Base-by-base conservation (phyloP, 2,329 filamentous ascomycete genomes). In the Neofusicoccum laricinum region DNA sequence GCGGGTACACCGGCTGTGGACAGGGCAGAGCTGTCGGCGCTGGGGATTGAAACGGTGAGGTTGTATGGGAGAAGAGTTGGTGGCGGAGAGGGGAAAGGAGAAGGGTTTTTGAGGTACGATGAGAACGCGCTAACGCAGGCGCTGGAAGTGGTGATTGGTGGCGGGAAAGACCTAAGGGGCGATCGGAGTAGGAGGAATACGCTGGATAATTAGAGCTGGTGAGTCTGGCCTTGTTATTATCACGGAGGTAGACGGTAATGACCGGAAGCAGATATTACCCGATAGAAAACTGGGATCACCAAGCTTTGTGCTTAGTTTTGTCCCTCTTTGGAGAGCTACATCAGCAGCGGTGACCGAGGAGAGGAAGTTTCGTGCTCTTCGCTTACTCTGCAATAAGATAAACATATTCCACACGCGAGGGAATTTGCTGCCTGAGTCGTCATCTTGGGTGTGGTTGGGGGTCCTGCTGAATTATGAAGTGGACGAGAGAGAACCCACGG, bases 41-140 rank as follows among this genome's bases (percentile, higher is more conserved):
- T 93, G 67, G 93, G 93, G 0, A 91, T 98, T 45, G 89, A 93
- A 70, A 88, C 88, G 15, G 85, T 96, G 14, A 84, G 88, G 63
- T 80, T 96, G 0, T 94, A 95, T 73, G 93, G 92, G 2, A 84
- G 89, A 40, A 87, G 82, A 66, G 80, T 81, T 30, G 83, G 83
- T 49, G 83, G 82, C 7, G n/a, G 38, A 14, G 53, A 30, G 21
- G 53, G 38, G 1, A 30, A 58, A 6, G 53, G 53, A 6, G 81
- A 82, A 7, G 75, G 78, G 15, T 84, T 84, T 6, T 82, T 88
- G 77, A 77, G 85, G 65, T 97, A 97, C 76, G 93, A 97, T 76
- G 84, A 88, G 63, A 88, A 84, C 61, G 93, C 88, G 0, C 76
- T 97, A 67, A 82, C 84, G 3, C 89, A 92, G 74, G 90, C 91